Base-by-base conservation (phyloP, 768 basidiomycete genomes). In the Paxillus involutus region DNA sequence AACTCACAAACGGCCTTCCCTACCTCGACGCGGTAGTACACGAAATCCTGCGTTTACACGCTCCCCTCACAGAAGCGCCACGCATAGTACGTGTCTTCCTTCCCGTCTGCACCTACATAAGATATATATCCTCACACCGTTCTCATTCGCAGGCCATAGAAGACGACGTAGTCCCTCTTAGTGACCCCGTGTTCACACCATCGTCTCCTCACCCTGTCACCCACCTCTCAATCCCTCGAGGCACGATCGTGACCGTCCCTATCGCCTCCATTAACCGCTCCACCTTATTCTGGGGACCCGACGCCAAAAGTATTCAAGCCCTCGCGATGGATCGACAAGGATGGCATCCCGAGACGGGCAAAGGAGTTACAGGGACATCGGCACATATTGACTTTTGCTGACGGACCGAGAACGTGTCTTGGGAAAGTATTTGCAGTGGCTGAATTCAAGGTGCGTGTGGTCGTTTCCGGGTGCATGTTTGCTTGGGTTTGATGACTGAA, bases 391-490 rank as follows among this genome's bases (percentile, higher is more conserved):
- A 76, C 75, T 0, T 80, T 80, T 55, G 59, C 69, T 2, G 78
- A 80, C 50, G 79, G 79, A 0, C 73, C 75, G 4, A 64, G 77
- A 32, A 70, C 65, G 17, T 81, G 79, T 53, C 65, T 79, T 9
- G 79, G 79, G 16, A 74, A 71, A 33, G 62, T 60, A 12, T 79
- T 80, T 52, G 76, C 77, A 3, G 49, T 77, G 21, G 67, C 72
- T 0, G 72, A 76, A 53, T 65, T 76, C 56, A 78, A 77, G 72
- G 77, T 76, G 16, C 14, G 59, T 37, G 16, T 24, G n/a, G 36
- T 37, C 29, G 6, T 6, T 30, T 6, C 5, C 29, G 29, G 29
- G 9, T 30, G 29, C 33, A 33, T 33, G 10, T 33, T 8, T 33
- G 10, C 33, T 33, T 33, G 10, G 21, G 21, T 2, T 21, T 21